Evolutionary conservation across 306 rosid species (phyloP).

Genomic region (Prunus campanulata): DNA sequence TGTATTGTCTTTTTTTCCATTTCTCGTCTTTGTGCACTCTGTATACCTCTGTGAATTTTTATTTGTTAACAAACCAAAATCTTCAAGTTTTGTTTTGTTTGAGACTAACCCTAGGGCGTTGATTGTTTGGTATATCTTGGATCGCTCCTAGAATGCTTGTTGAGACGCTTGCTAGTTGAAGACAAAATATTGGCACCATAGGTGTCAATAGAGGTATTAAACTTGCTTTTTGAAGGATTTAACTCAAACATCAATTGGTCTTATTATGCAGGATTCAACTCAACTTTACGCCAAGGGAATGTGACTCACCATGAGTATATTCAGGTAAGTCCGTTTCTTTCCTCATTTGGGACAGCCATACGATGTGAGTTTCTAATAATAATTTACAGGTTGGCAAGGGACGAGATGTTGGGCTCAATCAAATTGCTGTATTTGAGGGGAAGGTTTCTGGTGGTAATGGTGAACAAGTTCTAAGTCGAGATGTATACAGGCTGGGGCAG

Average conservation of each 20-base stretch:
- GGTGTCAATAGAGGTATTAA: neutral
- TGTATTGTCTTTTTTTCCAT: neutral
- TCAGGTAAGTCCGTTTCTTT: constrained; percentile 51
- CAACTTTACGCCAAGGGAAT: constrained; percentile 96
- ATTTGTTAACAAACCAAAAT: no score
- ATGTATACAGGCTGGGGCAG: constrained; percentile 94
- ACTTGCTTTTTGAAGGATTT: neutral
- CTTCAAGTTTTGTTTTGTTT: neutral
- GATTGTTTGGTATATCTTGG: neutral
- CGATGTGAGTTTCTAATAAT: constrained; percentile 29
- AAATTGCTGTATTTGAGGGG: constrained; percentile 87
- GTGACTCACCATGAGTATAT: constrained; percentile 95
- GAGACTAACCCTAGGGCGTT: neutral
- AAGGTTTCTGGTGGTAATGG: constrained; percentile 93
- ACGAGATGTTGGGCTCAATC: constrained; percentile 95
- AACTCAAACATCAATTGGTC: constrained; percentile 17
- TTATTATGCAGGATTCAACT: constrained; percentile 70
- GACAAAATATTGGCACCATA: neutral
- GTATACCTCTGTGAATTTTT: neutral
- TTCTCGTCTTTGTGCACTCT: neutral
- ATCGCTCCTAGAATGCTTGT: neutral
- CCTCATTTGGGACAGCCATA: constrained; percentile 10
- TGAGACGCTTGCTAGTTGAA: neutral
- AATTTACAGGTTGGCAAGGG: constrained; percentile 91
- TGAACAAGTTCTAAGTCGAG: constrained; percentile 97